Percentiles rank a stretch among this genome's conserved stretches.
Conservation (phyloP, 106 monocot genomes). For the Narthecium ossifragum region DNA sequence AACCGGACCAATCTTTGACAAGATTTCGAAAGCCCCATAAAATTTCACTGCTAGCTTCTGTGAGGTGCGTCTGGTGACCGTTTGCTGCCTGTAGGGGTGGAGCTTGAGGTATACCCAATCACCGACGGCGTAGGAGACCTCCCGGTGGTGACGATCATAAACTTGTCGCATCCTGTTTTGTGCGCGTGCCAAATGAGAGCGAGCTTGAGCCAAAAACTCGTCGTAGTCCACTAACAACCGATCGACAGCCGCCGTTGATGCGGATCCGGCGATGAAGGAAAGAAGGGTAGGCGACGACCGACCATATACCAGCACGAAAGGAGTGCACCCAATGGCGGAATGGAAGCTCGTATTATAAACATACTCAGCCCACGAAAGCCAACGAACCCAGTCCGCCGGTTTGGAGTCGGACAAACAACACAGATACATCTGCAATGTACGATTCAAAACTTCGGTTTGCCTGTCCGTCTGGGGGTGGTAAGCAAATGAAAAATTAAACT, state of each 20-base stretch:
- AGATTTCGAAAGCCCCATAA: background rate
- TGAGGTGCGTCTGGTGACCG: background rate
- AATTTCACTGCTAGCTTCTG: background rate
- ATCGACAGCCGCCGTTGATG: background rate
- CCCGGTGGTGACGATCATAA: background rate
- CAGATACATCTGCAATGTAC: background rate
- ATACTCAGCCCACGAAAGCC: slow-evolving; percentile 2
- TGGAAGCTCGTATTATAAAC: slow-evolving; percentile 2
- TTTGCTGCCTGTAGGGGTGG: background rate
- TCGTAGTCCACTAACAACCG: background rate
- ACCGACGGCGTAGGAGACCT: background rate
- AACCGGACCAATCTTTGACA: background rate
- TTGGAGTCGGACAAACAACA: background rate
- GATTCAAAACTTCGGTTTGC: slow-evolving; percentile 9
- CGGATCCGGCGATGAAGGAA: background rate
- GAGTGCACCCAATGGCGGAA: background rate
- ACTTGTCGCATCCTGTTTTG: background rate
- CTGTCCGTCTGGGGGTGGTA: slow-evolving; percentile 13
- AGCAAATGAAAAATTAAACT: background rate
- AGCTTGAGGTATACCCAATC: background rate
- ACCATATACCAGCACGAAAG: slow-evolving; percentile 9
- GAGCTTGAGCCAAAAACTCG: background rate
- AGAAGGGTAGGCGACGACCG: background rate
- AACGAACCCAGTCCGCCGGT: background rate
- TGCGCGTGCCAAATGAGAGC: background rate